phyloP scores from a whole-genome alignment of 2,329 filamentous ascomycete genomes.

The Venturia effusa region DNA sequence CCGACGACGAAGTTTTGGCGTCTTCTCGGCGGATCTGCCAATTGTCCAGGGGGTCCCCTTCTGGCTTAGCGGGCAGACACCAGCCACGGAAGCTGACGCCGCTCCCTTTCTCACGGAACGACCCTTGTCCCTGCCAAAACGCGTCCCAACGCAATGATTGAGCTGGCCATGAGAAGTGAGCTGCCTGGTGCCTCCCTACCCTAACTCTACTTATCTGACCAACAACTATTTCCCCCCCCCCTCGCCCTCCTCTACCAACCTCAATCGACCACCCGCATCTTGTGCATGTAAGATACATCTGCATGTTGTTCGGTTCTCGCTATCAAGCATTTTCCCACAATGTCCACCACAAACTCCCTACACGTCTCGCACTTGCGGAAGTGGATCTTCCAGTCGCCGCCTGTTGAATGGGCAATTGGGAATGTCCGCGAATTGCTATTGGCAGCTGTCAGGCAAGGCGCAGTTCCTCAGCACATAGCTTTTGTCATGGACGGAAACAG shows the following conservation, averaged over 20 bases:
- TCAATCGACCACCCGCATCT: not conserved
- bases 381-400: constrained; percentile 81
- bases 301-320: not conserved
- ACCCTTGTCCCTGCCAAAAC: not conserved
- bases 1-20: not conserved
- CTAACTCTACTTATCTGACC: not conserved
- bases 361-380: constrained; percentile 51
- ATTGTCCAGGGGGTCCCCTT: not conserved
- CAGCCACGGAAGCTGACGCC: not conserved
- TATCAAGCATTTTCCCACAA: not conserved
- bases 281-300: not conserved
- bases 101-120: not conserved
- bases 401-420: constrained; percentile 78
- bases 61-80: not conserved
- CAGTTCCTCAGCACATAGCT: constrained; percentile 90
- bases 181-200: too few species aligned
- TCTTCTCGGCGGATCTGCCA: not conserved
- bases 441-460: constrained; percentile 77
- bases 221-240: not conserved
- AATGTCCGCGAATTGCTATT: constrained; percentile 77
- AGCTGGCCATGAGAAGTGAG: not conserved
- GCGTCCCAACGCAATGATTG: not conserved
- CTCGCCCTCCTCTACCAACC: not conserved
- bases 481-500: constrained; percentile 99
- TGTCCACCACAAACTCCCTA: constrained; percentile 29